Percentiles rank a stretch among this genome's conserved stretches.
Conservation (phyloP, 163 green algal species). For the Chlamydomonas reinhardtii region DNA sequence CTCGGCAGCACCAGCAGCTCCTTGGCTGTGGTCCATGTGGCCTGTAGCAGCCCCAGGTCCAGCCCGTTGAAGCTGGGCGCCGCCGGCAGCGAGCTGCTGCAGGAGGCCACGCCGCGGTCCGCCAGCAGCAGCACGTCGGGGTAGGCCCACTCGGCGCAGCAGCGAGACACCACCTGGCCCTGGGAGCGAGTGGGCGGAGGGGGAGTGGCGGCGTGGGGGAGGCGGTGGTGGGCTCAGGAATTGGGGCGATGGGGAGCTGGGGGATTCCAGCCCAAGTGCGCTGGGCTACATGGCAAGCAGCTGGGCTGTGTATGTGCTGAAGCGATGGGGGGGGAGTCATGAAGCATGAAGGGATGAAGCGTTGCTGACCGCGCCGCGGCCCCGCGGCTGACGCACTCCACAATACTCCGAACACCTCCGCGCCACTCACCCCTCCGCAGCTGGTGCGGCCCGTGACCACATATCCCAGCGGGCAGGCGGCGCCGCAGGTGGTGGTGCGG, state of each 20-base stretch:
- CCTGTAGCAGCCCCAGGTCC: slow-evolving; percentile 30
- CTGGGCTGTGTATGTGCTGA: too few species aligned
- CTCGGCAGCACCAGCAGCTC: slow-evolving; percentile 55
- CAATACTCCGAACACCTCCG: too few species aligned
- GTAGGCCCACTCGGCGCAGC: slow-evolving; percentile 51
- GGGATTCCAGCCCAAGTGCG: too few species aligned
- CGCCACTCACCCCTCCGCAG: slow-evolving; percentile 21
- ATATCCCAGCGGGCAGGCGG: background rate
- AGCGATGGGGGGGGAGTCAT: too few species aligned
- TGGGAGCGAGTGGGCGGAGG: background rate
- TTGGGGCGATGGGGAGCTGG: too few species aligned
- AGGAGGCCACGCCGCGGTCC: slow-evolving; percentile 43
- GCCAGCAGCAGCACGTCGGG: slow-evolving; percentile 61
- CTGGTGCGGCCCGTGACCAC: background rate
- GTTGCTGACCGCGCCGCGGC: too few species aligned
- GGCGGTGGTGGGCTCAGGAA: too few species aligned
- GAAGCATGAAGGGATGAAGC: too few species aligned
- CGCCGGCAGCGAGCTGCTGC: background rate
- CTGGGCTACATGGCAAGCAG: too few species aligned
- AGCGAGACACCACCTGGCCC: slow-evolving; percentile 41
- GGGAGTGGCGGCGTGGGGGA: too few species aligned
- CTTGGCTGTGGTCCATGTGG: slow-evolving; percentile 50
- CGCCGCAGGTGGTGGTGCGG: slow-evolving; percentile 10
- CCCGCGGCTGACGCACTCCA: too few species aligned
- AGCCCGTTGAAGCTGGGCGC: background rate